Base-by-base conservation (phyloP, 129 eudicot species). In the Arctium lappa region DNA sequence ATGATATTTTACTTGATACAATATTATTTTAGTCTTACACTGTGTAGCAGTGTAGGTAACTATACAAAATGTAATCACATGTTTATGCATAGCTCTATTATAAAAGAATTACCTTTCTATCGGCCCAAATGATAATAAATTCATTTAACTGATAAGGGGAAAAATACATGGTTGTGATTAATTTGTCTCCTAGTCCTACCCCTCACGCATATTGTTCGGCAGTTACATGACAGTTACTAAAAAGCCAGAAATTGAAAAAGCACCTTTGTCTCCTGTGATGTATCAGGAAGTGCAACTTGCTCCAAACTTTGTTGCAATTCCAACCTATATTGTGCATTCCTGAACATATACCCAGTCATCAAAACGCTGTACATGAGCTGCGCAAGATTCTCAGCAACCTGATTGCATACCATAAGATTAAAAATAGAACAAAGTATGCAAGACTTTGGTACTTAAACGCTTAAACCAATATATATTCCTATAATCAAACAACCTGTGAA, bases 331-430 rank as follows among this genome's bases (percentile, higher is more conserved):
- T 95, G 97, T 50, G 98, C 99, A 84, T 95, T 95, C 81, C 97
- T 87, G 79, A 95, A 95, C 99, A 95, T 95, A 84, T 95, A 95
- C 50, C 99, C 99, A 65, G 99, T 95, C 99, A 95, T 95, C 91
- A 95, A 72, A 69, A 95, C 97, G 86, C 99, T 93, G 85, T 93
- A 93, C 99, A 95, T 95, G 86, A 95, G 98, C 82, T 95, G 99
- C 2, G 99, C 99, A 81, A 95, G 93, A 88, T 95, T 95, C 90
- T 95, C 99, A 83, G 99, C 99, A 75, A 95, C 99, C 99, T 95
- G 86, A 53, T 85, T 76, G 75, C 81, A 72, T 29, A 40, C 44
- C 74, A 37, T 75, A 8, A 39, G 31, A 72, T 15, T 10, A 50
- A 68, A 39, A 48, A 60, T 6, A 82, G 38, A 72, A 16, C 71